Evolutionary conservation across 495 filamentous ascomycete genomes (phyloP).

Genomic region (Extremus antarcticus): DNA sequence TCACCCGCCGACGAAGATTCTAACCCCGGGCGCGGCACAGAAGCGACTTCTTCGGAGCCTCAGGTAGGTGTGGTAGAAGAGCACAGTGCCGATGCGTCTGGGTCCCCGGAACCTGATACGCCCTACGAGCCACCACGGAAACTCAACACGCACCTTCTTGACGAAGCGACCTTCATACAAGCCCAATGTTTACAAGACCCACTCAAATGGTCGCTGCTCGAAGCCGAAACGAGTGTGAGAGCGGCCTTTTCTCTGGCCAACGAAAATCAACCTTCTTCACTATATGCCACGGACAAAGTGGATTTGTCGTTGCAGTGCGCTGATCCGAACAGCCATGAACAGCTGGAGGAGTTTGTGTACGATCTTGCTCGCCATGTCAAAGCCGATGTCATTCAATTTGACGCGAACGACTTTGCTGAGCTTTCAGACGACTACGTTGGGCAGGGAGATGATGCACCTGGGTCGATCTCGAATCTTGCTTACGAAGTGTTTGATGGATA

Average conservation of each 20-base stretch:
- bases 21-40: no score
- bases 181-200: no score
- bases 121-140: no score
- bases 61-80: no score
- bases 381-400: constrained; percentile 69
- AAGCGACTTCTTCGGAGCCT: no score
- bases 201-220: constrained; percentile 5
- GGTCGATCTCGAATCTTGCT: constrained; percentile 8
- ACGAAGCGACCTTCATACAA: no score
- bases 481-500: constrained; percentile 45
- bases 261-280: constrained; percentile 5
- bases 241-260: constrained; percentile 14
- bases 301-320: constrained; percentile 59
- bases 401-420: constrained; percentile 69
- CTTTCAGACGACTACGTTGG: constrained; percentile 55
- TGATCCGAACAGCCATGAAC: constrained; percentile 43
- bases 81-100: no score
- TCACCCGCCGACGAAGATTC: no score
- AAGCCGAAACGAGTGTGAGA: constrained; percentile 26
- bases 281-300: constrained; percentile 45
- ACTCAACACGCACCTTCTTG: no score
- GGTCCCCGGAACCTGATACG: no score
- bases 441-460: constrained; percentile 8
- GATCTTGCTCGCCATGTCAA: constrained; percentile 46
- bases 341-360: constrained; percentile 49